phyloP scores from a whole-genome alignment of 2,329 filamentous ascomycete species.

The Pleoardoris graminearum region DNA sequence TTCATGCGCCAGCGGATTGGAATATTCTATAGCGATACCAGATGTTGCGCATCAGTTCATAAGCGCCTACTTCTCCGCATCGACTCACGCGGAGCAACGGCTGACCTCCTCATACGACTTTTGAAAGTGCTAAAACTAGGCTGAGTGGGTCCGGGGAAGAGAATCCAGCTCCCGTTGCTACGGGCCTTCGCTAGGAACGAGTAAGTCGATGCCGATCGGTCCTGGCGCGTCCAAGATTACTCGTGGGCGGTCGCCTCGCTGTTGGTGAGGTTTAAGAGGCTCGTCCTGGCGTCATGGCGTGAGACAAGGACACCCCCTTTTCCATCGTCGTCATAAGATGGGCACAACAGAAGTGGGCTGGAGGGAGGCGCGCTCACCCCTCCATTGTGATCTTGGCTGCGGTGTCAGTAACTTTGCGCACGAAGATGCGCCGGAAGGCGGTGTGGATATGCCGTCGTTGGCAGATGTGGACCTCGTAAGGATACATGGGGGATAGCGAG shows the following conservation, averaged over 20 bases:
- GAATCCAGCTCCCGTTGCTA: constrained; percentile 32
- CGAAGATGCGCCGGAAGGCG: constrained; percentile 16
- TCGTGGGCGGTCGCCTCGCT: constrained; percentile 20
- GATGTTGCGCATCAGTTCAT: constrained; percentile 3
- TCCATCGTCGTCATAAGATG: constrained; percentile 31
- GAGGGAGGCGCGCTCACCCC: constrained; percentile 9
- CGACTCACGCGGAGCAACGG: background rate
- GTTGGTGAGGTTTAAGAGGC: constrained; percentile 25
- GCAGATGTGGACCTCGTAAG: constrained; percentile 34
- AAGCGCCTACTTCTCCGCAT: background rate
- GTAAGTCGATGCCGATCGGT: constrained; percentile 35
- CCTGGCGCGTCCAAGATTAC: constrained; percentile 32
- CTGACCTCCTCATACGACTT: constrained; percentile 18
- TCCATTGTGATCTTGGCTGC: constrained; percentile 12
- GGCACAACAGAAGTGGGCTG: constrained; percentile 15
- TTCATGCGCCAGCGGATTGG: background rate
- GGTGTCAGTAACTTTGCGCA: constrained; percentile 25
- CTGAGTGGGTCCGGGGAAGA: constrained; percentile 43
- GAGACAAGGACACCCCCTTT: constrained; percentile 28
- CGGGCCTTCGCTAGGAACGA: constrained; percentile 43
- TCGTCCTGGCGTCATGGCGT: constrained; percentile 27
- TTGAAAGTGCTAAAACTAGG: constrained; percentile 15
- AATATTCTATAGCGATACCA: background rate
- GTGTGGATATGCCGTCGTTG: constrained; percentile 24
- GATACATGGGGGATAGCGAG: constrained; percentile 23